phyloP scores from a whole-genome alignment of 2,329 filamentous ascomycete genomes.

The Sclerotinia trifoliorum region DNA sequence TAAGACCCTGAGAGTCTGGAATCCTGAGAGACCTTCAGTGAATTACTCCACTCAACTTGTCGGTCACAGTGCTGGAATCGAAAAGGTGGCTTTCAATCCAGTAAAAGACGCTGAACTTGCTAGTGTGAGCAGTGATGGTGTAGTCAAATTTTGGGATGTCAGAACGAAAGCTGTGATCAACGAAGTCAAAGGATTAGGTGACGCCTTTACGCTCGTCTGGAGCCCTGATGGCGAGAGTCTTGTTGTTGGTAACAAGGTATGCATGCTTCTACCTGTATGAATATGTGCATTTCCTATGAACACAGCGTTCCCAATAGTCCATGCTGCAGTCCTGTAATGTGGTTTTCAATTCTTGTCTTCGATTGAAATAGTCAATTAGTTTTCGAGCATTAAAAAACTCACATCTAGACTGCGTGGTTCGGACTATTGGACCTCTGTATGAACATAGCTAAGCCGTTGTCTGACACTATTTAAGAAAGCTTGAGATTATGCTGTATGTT shows the following conservation, averaged over 20 bases:
- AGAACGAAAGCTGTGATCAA: constrained; percentile 68
- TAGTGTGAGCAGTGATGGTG: constrained; percentile 70
- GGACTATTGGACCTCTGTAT: not conserved
- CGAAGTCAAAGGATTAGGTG: constrained; percentile 64
- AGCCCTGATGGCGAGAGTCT: constrained; percentile 67
- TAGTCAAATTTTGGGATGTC: constrained; percentile 78
- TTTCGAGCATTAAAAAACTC: not conserved
- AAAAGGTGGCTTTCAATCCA: constrained; percentile 77
- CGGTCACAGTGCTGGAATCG: constrained; percentile 63
- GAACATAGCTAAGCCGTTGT: not conserved
- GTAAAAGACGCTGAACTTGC: constrained; percentile 74
- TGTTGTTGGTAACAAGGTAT: constrained; percentile 70
- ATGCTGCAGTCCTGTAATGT: not conserved
- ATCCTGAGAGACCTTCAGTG: constrained; percentile 71
- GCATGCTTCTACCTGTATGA: constrained; percentile 39
- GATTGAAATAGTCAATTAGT: not conserved
- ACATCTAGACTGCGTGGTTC: not conserved
- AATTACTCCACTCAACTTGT: constrained; percentile 75
- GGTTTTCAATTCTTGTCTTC: not conserved
- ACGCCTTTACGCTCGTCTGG: constrained; percentile 72
- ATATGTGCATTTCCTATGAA: not conserved
- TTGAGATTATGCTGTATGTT: not conserved
- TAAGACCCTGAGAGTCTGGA: constrained; percentile 74
- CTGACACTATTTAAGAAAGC: not conserved
- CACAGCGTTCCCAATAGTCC: not conserved